Evolutionary conservation across 805 yeast genomes (phyloP).

Genomic region (Nakazawaea molendinolei): DNA sequence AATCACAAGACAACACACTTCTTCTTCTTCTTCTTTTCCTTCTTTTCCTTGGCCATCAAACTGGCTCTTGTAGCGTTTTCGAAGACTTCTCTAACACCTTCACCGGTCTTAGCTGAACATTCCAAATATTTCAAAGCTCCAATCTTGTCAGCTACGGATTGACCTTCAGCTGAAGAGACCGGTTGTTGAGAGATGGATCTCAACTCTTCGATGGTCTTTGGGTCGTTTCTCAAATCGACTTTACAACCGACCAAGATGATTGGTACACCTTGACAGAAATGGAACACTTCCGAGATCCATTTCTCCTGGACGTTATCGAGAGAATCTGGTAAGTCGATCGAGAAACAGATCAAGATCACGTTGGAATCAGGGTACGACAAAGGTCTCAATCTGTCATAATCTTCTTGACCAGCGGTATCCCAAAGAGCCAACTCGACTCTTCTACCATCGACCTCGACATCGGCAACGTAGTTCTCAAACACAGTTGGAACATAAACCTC

Average conservation of each 20-base stretch:
- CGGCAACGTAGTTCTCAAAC: conserved; percentile 96
- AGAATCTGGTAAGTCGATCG: conserved; percentile 87
- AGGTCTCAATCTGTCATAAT: conserved; percentile 90
- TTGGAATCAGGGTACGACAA: conserved; percentile 88
- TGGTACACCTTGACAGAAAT: conserved; percentile 92
- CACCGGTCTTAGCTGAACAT: conserved; percentile 88
- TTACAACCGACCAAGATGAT: conserved; percentile 90
- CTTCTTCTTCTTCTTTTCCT: conserved; percentile 57
- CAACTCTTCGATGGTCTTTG: conserved; percentile 66
- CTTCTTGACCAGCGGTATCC: conserved; percentile 99
- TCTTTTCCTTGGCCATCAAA: conserved; percentile 54
- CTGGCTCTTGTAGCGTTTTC: conserved; percentile 92
- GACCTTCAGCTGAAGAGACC: conserved; percentile 76
- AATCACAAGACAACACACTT: conserved; percentile 64
- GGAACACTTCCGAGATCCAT: conserved; percentile 91
- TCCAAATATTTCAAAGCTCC: conserved; percentile 84
- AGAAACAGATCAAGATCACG: conserved; percentile 86
- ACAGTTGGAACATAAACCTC: conserved; percentile 95
- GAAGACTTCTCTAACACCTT: conserved; percentile 89
- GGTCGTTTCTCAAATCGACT: conserved; percentile 81
- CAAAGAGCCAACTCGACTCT: conserved; percentile 90
- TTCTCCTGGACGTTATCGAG: conserved; percentile 91
- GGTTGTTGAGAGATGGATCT: conserved; percentile 74
- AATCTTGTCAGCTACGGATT: conserved; percentile 80
- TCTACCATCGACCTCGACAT: conserved; percentile 87